Evolutionary conservation across 805 yeast species (phyloP), one percentile per base, ranked within the genome.

Genomic region (Starmerella sirachaensis): DNA sequence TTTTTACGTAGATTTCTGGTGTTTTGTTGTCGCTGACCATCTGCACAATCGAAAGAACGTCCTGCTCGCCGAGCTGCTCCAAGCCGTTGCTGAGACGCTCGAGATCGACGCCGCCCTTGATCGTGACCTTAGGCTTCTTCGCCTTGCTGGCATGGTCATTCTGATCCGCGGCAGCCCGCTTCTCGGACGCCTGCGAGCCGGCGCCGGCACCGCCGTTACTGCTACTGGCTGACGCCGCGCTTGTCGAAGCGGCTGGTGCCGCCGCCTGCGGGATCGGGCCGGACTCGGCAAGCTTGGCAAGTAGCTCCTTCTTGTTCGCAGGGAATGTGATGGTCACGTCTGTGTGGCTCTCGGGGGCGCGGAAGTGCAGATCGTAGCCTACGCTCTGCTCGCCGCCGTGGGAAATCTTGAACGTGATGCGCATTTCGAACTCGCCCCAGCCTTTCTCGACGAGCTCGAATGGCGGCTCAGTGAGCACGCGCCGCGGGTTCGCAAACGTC

Each of bases 381-480:
- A 91, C 60, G 55, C 81, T 81, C 45, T 79, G 70, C 58, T 86
- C 96, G 33, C 97, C 97, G 55, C 79, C 81, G 43, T 93, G 97
- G 14, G 78, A 68, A 31, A 81, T 63, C 44, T 79, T 79, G 29
- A 86, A 65, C 23, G 80, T 69, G 43, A 91, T 76, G 26, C 81
- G 81, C 56, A 91, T 70, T 55, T 86, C 95, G 54, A 88, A 88
- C 49, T 88, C 97, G 58, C 97, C 98, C 97, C 98, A 88, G 35
- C 98, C 98, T 63, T 83, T 78, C 59, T 88, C 98, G 53, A 75
- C 81, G 40, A 88, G 78, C 54, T 63, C 71, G 62, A 86, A 88
- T 9, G 98, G 98, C 8, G 80, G 72, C 53, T 76, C 77, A 54
- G 80, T 82, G 55, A 84, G 58, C 10, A 78, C 67, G 57, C 96